phyloP scores from a whole-genome alignment of 2,329 filamentous ascomycete genomes.

The Phialemonium atrogriseum region DNA sequence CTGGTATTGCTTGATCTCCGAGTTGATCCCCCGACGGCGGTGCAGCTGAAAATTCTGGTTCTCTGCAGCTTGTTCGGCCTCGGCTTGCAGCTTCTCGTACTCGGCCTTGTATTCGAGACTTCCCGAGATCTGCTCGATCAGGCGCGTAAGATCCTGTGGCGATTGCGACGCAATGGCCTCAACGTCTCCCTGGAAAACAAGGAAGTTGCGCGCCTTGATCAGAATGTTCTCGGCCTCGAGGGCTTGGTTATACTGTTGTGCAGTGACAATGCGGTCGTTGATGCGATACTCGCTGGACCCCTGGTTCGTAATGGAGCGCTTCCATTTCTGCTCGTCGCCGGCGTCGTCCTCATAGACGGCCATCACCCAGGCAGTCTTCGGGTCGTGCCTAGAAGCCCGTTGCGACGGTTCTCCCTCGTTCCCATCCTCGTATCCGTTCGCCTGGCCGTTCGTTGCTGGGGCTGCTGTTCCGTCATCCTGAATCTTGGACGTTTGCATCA shows the following conservation, averaged over 20 bases:
- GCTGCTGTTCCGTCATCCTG: constrained; percentile 80
- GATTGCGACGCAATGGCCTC: constrained; percentile 95
- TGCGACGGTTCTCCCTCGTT: constrained; percentile 52
- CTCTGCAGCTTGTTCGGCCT: constrained; percentile 79
- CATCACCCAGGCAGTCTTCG: constrained; percentile 97
- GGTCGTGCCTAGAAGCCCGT: constrained; percentile 66
- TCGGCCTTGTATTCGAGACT: constrained; percentile 91
- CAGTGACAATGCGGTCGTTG: constrained; percentile 82
- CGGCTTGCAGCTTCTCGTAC: constrained; percentile 82
- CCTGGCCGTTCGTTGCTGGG: constrained; percentile 48
- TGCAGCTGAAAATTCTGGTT: constrained; percentile 84
- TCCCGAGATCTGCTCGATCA: constrained; percentile 97
- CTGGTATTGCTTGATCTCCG: constrained; percentile 94
- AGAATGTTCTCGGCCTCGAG: constrained; percentile 92
- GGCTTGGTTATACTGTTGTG: constrained; percentile 87
- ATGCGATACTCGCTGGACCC: constrained; percentile 94
- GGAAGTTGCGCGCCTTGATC: constrained; percentile 95
- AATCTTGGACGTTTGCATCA: constrained; percentile 85
- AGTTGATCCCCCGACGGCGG: constrained; percentile 87
- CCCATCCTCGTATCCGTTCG: constrained; percentile 52
- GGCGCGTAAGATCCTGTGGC: constrained; percentile 80
- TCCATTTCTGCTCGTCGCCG: constrained; percentile 91
- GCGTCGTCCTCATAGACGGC: constrained; percentile 97
- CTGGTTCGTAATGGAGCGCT: constrained; percentile 80
- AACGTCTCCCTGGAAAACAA: constrained; percentile 97